Conservation (phyloP, 139 green algal species). For the Coelastrella sp. region DNA sequence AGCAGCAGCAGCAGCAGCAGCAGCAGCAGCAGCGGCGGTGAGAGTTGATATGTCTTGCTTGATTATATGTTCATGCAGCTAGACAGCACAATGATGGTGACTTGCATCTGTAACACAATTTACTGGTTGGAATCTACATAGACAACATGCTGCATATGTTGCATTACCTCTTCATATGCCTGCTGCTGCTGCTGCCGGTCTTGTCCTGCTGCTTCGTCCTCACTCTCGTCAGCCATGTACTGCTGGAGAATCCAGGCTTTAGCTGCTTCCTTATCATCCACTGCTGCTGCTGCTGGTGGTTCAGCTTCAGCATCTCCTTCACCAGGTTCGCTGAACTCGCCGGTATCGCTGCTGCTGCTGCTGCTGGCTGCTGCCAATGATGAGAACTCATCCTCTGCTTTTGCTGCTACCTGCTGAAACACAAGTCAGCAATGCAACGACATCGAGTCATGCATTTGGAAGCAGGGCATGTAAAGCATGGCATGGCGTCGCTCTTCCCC, state of each 20-base stretch:
- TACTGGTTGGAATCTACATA: background rate
- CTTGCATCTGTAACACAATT: background rate
- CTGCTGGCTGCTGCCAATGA: slow-evolving; percentile 35
- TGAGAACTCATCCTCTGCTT: slow-evolving; percentile 13
- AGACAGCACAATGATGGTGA: background rate
- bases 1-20: background rate
- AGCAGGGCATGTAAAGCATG: too few species aligned
- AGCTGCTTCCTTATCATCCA: slow-evolving; percentile 45
- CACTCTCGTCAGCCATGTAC: slow-evolving; percentile 54
- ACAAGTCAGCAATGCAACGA: background rate
- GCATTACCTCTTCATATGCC: background rate
- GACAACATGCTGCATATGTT: background rate
- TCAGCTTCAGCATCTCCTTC: background rate
- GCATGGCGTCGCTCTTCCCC: too few species aligned
- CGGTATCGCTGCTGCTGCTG: slow-evolving; percentile 21
- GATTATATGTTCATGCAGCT: too few species aligned
- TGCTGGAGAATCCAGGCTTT: slow-evolving; percentile 84
- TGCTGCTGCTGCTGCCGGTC: slow-evolving; percentile 26
- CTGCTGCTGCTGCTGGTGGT: slow-evolving; percentile 8
- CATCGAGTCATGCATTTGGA: too few species aligned
- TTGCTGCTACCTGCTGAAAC: background rate
- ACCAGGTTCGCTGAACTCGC: background rate
- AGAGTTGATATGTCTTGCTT: too few species aligned
- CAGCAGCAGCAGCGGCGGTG: background rate
- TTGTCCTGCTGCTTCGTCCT: slow-evolving; percentile 44